Evolutionary conservation across 306 rosid genomes (phyloP).

Genomic region (cucumber (Cucumis sativus)): DNA sequence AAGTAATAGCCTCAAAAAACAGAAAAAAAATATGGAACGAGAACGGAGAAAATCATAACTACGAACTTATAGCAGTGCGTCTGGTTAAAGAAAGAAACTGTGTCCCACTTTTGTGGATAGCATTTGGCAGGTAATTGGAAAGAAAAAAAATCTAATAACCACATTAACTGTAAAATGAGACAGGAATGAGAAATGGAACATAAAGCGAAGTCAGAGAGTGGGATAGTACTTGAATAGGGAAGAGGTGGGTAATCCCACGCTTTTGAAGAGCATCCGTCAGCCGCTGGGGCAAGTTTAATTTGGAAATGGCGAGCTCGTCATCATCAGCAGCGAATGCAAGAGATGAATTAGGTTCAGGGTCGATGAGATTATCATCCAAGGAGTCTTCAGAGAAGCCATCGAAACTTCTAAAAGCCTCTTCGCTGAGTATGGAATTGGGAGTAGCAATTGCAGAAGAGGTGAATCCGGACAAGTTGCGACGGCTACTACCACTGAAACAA

Average conservation of each 20-base stretch:
- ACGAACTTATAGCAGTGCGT: not conserved
- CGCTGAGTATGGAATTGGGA: slow-evolving; percentile 84
- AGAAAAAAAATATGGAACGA: not conserved
- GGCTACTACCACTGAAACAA: not conserved
- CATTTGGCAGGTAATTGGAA: too few species aligned
- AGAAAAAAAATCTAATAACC: not conserved
- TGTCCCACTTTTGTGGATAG: not conserved
- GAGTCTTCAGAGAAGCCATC: slow-evolving; percentile 35
- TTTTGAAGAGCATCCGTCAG: slow-evolving; percentile 46
- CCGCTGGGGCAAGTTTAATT: slow-evolving; percentile 53
- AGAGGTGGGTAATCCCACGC: slow-evolving; percentile 75
- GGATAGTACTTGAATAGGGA: slow-evolving; percentile 72
- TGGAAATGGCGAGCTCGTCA: slow-evolving; percentile 73
- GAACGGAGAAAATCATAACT: not conserved
- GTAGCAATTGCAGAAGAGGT: slow-evolving; percentile 68
- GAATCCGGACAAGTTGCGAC: slow-evolving; percentile 15
- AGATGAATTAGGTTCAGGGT: slow-evolving; percentile 17
- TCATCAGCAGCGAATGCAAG: slow-evolving; percentile 2
- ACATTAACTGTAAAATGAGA: not conserved
- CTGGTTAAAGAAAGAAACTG: not conserved
- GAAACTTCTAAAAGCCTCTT: slow-evolving; percentile 72
- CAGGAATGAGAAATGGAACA: not conserved
- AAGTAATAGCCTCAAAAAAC: not conserved
- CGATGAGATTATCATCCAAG: slow-evolving; percentile 15
- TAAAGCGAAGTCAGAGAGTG: not conserved